A percentile compares a stretch with the other conserved stretches of the same genome.
phyloP scores from a whole-genome alignment of 345 rosid genomes.

The Aquilaria yunnanensis region DNA sequence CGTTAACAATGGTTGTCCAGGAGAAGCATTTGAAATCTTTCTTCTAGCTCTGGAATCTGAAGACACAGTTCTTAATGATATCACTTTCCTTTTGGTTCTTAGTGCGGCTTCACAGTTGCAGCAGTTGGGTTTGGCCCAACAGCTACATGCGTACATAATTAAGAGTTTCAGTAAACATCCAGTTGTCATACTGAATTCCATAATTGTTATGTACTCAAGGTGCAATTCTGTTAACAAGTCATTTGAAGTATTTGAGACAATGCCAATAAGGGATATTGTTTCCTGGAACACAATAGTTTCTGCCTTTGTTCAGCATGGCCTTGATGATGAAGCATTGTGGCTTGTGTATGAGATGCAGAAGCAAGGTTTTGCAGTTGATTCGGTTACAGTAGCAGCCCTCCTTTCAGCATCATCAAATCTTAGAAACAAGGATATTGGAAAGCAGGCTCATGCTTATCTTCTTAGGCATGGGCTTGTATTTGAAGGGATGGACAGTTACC shows the following conservation, averaged over 20 bases:
- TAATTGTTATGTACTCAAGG: conserved; percentile 79
- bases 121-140: conserved; percentile 41
- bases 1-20: conserved; percentile 41
- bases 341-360: conserved; percentile 81
- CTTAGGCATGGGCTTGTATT: conserved; percentile 54
- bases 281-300: conserved; percentile 90
- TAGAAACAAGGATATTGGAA: conserved; percentile 57
- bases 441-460: conserved; percentile 76
- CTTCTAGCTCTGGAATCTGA: conserved; percentile 41
- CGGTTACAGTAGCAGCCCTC: conserved; percentile 64
- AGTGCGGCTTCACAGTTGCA: conserved; percentile 73
- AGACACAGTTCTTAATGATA: conserved; percentile 50
- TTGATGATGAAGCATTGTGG: conserved; percentile 83
- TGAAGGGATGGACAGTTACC: conserved; percentile 77
- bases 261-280: conserved; percentile 68
- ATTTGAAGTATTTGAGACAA: conserved; percentile 54
- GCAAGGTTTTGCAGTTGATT: conserved; percentile 57
- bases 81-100: conserved; percentile 54
- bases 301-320: conserved; percentile 73
- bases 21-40: conserved; percentile 55
- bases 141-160: conserved; percentile 60
- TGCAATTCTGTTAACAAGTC: conserved; percentile 57
- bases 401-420: conserved; percentile 91
- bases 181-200: conserved; percentile 43
- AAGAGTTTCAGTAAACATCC: conserved; percentile 50